Evolutionary conservation across 805 yeast genomes (phyloP).

Genomic region (Starmerella ratchasimensis): DNA sequence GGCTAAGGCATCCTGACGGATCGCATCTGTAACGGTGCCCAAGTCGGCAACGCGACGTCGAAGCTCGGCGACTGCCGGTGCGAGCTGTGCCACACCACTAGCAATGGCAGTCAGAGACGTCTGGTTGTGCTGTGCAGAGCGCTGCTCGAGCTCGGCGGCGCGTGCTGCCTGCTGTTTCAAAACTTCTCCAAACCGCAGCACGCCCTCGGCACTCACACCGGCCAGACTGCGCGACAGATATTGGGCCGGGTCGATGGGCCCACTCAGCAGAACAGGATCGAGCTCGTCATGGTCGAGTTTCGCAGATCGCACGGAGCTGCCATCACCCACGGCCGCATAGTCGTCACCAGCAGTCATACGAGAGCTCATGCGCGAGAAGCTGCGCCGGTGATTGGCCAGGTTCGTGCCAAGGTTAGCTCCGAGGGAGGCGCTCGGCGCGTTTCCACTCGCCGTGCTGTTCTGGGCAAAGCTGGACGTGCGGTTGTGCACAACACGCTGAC

Average conservation of each 20-base stretch:
- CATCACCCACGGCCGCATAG: constrained; percentile 3
- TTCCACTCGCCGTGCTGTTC: no score
- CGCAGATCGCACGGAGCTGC: constrained; percentile 22
- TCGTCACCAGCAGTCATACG: constrained; percentile 2
- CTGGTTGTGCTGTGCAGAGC: constrained; percentile 23
- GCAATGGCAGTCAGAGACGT: constrained; percentile 25
- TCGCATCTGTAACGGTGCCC: constrained; percentile 43
- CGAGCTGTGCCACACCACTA: constrained; percentile 48
- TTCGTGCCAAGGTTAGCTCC: no score
- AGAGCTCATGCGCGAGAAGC: constrained; percentile 14
- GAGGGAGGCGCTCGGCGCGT: no score
- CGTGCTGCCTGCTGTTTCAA: constrained; percentile 15
- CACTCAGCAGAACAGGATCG: constrained; percentile 37
- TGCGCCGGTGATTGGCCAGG: constrained; percentile 16
- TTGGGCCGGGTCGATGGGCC: constrained; percentile 28
- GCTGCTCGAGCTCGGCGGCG: constrained; percentile 19
- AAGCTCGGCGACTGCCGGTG: constrained; percentile 47
- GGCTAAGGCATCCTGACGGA: constrained; percentile 45
- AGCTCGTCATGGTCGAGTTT: constrained; percentile 31
- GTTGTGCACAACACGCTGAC: no score
- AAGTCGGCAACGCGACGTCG: constrained; percentile 48
- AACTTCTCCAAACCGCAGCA: constrained; percentile 14
- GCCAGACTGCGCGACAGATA: constrained; percentile 13
- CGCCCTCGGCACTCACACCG: constrained; percentile 14
- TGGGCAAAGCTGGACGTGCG: no score